phyloP scores from a whole-genome alignment of 768 basidiomycete species.

The Psilocybe azurescens region DNA sequence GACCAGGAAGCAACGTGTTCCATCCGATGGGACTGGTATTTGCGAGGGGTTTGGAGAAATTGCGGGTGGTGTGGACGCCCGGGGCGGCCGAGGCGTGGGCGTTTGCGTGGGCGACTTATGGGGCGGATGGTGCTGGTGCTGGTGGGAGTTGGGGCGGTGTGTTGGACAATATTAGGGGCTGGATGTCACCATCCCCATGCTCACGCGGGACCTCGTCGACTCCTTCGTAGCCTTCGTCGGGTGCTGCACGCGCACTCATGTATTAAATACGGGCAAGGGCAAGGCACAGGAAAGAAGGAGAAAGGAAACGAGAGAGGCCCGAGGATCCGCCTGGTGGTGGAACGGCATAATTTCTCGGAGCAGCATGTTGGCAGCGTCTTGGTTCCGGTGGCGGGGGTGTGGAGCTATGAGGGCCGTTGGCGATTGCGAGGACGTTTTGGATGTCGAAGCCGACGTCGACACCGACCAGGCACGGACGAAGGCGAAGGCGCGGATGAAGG shows the following conservation, averaged over 20 bases:
- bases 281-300: no score
- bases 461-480: neutral
- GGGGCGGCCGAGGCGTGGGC: slow-evolving; percentile 16
- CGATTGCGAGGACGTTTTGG: slow-evolving; percentile 15
- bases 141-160: no score
- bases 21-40: slow-evolving; percentile 25
- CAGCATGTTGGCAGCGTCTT: slow-evolving; percentile 26
- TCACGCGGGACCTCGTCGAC: slow-evolving; percentile 34
- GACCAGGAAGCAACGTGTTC: neutral
- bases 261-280: no score
- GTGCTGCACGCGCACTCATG: slow-evolving; percentile 18
- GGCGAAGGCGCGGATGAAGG: neutral
- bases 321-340: slow-evolving; percentile 25
- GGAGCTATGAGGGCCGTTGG: slow-evolving; percentile 34
- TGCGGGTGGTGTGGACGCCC: slow-evolving; percentile 24
- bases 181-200: slow-evolving; percentile 27
- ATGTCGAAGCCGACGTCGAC: neutral
- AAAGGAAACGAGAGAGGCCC: no score
- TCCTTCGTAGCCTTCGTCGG: slow-evolving; percentile 27
- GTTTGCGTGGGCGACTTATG: no score
- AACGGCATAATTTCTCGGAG: slow-evolving; percentile 33
- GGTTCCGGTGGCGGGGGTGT: slow-evolving; percentile 28
- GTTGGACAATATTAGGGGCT: slow-evolving; percentile 21
- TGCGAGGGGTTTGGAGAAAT: slow-evolving; percentile 13
- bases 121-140: slow-evolving; percentile 11